A percentile compares a stretch with the other conserved stretches of the same genome.
Conservation (phyloP, 345 rosid species). For the Hibiscus syriacus region DNA sequence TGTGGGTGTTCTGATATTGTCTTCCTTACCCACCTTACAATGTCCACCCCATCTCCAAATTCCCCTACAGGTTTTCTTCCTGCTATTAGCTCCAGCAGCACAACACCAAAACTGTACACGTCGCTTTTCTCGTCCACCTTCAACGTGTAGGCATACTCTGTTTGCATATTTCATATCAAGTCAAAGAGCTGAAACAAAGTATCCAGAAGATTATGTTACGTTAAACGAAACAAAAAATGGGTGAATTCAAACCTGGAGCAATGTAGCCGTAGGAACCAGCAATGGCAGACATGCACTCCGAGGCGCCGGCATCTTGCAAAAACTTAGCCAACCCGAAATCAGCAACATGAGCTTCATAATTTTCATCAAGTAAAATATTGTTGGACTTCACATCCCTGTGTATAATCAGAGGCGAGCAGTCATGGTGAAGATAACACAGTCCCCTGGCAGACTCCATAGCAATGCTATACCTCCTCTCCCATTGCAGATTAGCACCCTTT, state of each 20-base stretch:
- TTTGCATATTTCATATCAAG: neutral
- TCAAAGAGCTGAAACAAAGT: no score
- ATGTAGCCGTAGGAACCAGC: constrained; percentile 97
- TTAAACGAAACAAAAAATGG: neutral
- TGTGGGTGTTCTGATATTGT: constrained; percentile 57
- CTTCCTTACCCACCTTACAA: constrained; percentile 83
- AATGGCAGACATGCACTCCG: constrained; percentile 82
- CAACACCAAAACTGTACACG: constrained; percentile 88
- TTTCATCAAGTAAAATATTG: constrained; percentile 72
- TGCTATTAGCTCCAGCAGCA: constrained; percentile 68
- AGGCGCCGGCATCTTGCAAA: constrained; percentile 66
- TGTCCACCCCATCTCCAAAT: constrained; percentile 94
- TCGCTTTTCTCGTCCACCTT: constrained; percentile 91
- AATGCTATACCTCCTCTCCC: constrained; percentile 64
- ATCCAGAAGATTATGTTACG: neutral
- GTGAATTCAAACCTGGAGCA: constrained; percentile 60
- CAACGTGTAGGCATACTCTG: constrained; percentile 87
- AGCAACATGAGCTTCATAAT: constrained; percentile 83
- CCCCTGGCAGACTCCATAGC: constrained; percentile 84
- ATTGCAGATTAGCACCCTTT: constrained; percentile 77
- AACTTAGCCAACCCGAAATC: constrained; percentile 96
- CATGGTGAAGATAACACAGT: constrained; percentile 86
- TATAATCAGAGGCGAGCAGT: constrained; percentile 84
- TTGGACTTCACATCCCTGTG: constrained; percentile 91
- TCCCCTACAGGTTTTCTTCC: constrained; percentile 89